Conservation (phyloP, 2,329 filamentous ascomycete genomes). For the Rhynchosporium agropyri region DNA sequence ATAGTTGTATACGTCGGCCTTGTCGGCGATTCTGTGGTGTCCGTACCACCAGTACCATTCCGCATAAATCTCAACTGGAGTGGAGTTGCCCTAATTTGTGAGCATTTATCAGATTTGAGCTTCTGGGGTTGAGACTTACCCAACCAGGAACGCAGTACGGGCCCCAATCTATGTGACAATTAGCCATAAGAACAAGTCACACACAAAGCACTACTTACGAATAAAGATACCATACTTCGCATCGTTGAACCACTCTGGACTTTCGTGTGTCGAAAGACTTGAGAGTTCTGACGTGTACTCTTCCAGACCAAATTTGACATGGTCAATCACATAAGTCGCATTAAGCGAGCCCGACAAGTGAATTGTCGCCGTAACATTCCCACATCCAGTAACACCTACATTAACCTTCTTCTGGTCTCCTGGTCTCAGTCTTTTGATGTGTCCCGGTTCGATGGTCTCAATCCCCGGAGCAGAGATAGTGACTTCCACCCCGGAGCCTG, state of each 20-base stretch:
- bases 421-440: constrained; percentile 47
- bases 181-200: neutral
- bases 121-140: constrained; percentile 38
- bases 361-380: constrained; percentile 34
- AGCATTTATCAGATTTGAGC: neutral
- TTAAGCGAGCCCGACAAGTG: constrained; percentile 28
- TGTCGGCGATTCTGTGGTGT: constrained; percentile 47
- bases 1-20: constrained; percentile 51
- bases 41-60: constrained; percentile 55
- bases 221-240: constrained; percentile 64
- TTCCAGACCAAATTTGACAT: constrained; percentile 43
- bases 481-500: constrained; percentile 40
- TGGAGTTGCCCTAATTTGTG: constrained; percentile 29
- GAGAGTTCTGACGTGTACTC: constrained; percentile 44
- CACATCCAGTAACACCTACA: constrained; percentile 44
- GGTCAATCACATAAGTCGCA: constrained; percentile 29
- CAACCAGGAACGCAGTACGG: constrained; percentile 58
- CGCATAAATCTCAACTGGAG: constrained; percentile 44
- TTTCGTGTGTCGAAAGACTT: constrained; percentile 47
- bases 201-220: constrained; percentile 34
- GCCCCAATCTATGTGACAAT: constrained; percentile 43
- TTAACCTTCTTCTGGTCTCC: constrained; percentile 48
- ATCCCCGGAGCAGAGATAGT: constrained; percentile 46
- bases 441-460: constrained; percentile 46
- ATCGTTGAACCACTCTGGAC: constrained; percentile 56